These are phyloP conservation scores for Gelatoporia subvermispora DNA, from an alignment of 768 basidiomycete genomes.

Conservation along the genomic window DNA sequence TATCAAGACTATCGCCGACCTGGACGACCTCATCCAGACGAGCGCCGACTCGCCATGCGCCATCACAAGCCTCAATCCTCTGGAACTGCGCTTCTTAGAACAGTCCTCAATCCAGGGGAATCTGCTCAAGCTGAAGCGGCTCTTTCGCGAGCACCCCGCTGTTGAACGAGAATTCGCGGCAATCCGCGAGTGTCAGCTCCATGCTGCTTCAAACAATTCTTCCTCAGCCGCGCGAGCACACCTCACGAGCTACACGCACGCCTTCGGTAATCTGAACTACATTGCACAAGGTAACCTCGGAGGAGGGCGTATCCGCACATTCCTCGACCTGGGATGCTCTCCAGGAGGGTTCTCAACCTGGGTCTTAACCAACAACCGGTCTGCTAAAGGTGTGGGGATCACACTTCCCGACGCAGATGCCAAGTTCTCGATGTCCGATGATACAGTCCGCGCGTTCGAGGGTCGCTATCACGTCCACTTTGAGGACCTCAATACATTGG, in stretches of 20 bases:
- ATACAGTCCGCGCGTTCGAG: neutral
- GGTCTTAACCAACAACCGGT: slow-evolving; percentile 5
- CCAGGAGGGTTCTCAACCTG: slow-evolving; percentile 14
- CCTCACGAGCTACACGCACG: neutral
- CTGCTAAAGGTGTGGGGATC: slow-evolving; percentile 5
- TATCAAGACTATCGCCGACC: neutral
- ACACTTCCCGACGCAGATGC: slow-evolving; percentile 6
- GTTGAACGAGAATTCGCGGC: neutral
- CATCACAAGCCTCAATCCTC: neutral
- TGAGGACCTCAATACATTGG: slow-evolving; percentile 5
- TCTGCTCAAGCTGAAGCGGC: neutral
- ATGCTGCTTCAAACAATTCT: neutral
- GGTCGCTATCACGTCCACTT: slow-evolving; percentile 1
- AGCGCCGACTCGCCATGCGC: neutral
- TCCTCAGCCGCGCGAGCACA: neutral
- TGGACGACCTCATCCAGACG: neutral
- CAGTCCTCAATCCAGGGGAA: neutral
- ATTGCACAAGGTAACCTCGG: neutral
- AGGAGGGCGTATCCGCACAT: neutral
- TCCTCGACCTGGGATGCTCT: slow-evolving; percentile 14
- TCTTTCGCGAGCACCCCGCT: neutral
- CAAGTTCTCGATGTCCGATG: neutral
- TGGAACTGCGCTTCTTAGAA: neutral
- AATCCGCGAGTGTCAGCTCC: neutral
- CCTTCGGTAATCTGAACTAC: neutral